Base-by-base conservation (phyloP, 441 rosid genomes). In the Capsella rubella region DNA sequence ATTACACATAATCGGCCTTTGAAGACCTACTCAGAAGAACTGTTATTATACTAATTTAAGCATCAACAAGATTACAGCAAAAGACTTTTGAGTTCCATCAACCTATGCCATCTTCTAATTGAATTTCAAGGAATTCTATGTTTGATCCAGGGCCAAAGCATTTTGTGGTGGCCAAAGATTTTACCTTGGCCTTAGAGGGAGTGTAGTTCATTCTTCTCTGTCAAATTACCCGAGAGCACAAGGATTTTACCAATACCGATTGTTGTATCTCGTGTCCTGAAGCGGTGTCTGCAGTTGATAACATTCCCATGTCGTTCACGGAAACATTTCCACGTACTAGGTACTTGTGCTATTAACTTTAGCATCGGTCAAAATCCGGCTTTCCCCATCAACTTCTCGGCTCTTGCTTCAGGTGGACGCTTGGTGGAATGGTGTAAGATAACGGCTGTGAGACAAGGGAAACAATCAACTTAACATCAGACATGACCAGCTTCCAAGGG, bases 381-480 rank as follows among this genome's bases (percentile, higher is more conserved):
- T 58, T 47, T 34, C 78, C 66, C 72, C 70, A 74, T 89, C 84
- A 94, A 75, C 87, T 88, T 84, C 96, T 79, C 42, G 93, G 95
- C 82, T 92, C 97, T 78, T 89, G 99, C 92, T 92, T 95, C 87
- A 88, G 72, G 66, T 82, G 90, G 69, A 83, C 68, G 78, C 95
- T 86, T 34, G 84, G 32, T 6, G 83, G 83, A 32, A 76, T 82
- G 71, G 83, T 81, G 75, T 79, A 86, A 72, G 86, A 79, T 79
- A 80, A 68, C 16, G 87, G 73, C 97, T 95, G 88, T 13, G 81
- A 46, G 77, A 73, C 16, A 72, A 21, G 12, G 25, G 7, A 43
- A 54, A 54, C 39, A 55, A 64, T 25, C n/a, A 29, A 52, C 5
- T 59, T 40, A 59, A 75, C 54, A 69, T 47, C 69, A 75, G 67